Evolutionary conservation across 495 filamentous ascomycete genomes (phyloP).

Genomic region (Aspergillus carlsbadensis): DNA sequence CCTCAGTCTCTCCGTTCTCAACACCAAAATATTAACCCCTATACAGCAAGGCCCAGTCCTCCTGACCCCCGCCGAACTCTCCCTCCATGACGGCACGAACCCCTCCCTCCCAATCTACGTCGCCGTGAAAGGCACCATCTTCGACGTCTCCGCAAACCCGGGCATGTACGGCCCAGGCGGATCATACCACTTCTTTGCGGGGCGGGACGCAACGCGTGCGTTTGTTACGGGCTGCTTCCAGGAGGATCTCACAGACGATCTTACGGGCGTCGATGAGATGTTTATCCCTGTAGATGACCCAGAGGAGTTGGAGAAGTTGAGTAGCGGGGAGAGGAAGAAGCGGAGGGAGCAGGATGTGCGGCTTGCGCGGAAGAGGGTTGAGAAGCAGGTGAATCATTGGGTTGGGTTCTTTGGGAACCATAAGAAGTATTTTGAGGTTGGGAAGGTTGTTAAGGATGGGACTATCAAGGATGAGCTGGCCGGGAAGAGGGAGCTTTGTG

Average conservation of each 20-base stretch:
- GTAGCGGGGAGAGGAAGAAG: conserved; percentile 51
- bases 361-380: conserved; percentile 40
- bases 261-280: conserved; percentile 87
- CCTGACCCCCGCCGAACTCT: conserved; percentile 73
- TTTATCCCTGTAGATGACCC: conserved; percentile 72
- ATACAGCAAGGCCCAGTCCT: conserved; percentile 49
- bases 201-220: conserved; percentile 80
- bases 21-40: conserved; percentile 5
- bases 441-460: conserved; percentile 51
- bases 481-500: conserved; percentile 48
- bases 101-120: conserved; percentile 78
- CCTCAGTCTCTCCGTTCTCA: not conserved
- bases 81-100: conserved; percentile 76
- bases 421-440: conserved; percentile 72
- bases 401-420: conserved; percentile 72
- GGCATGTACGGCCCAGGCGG: conserved; percentile 87
- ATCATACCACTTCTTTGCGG: conserved; percentile 83
- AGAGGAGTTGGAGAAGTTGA: conserved; percentile 44
- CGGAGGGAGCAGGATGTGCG: conserved; percentile 54
- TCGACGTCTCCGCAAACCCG: conserved; percentile 79
- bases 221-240: conserved; percentile 98
- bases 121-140: conserved; percentile 90
- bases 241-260: conserved; percentile 80
- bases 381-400: conserved; percentile 46
- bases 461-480: conserved; percentile 26